These are phyloP conservation scores for Metrosideros polymorpha DNA, from an alignment of 441 rosid genomes.

Conservation along the genomic window DNA sequence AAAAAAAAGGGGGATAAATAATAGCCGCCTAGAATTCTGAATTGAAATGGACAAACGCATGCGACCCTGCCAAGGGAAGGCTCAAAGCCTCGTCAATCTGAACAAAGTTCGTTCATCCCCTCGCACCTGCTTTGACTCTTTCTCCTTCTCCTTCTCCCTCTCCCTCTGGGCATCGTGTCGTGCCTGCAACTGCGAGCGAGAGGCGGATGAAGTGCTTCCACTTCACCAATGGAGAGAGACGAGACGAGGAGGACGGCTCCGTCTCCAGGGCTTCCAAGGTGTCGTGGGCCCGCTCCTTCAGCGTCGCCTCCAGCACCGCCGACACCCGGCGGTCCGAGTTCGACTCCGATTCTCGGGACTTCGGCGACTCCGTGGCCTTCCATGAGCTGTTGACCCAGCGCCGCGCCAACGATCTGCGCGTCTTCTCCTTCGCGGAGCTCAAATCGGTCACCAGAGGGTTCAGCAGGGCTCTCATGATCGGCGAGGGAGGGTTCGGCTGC, in stretches of 20 bases:
- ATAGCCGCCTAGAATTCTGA: not conserved
- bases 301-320: conserved; percentile 66
- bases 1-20: not conserved
- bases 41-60: not conserved
- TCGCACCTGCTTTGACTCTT: not conserved
- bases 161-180: not conserved
- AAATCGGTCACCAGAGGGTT: conserved; percentile 58
- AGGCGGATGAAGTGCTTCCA: conserved; percentile 79
- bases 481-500: conserved; percentile 72
- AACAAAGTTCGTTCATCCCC: not conserved
- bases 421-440: conserved; percentile 46
- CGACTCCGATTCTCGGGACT: conserved; percentile 73
- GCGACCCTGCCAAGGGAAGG: not conserved
- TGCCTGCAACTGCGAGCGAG: not conserved
- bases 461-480: conserved; percentile 47
- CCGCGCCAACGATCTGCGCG: conserved; percentile 64
- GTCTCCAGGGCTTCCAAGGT: conserved; percentile 47
- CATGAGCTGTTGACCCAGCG: conserved; percentile 46
- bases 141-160: not conserved
- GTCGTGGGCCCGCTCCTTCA: conserved; percentile 85
- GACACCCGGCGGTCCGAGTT: conserved; percentile 75
- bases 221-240: conserved; percentile 63
- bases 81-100: too few relatives aligned
- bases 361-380: conserved; percentile 43
- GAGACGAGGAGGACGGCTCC: conserved; percentile 23